Conservation (phyloP, 2,329 filamentous ascomycete genomes). For the Arthrobotrys sphaeroides region DNA sequence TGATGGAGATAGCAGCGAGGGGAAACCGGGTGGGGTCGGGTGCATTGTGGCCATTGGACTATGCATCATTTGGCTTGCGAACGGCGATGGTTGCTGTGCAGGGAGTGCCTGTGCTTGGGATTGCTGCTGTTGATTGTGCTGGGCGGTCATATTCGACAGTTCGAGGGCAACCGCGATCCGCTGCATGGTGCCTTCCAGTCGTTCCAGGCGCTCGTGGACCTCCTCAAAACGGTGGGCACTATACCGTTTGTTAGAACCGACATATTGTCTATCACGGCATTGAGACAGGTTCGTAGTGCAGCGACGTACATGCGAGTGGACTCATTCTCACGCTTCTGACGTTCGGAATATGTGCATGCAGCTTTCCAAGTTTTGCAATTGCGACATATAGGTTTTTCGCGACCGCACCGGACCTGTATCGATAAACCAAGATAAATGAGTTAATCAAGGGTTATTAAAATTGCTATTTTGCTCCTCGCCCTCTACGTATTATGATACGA, state of each 20-base stretch:
- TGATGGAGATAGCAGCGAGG: slow-evolving; percentile 48
- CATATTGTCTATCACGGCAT: not conserved
- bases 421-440: not conserved
- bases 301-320: slow-evolving; percentile 57
- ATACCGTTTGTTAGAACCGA: not conserved
- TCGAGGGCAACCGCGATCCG: slow-evolving; percentile 55
- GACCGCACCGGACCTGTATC: slow-evolving; percentile 57
- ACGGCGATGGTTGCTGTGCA: slow-evolving; percentile 21
- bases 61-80: slow-evolving; percentile 49
- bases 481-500: not conserved
- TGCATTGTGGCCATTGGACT: slow-evolving; percentile 54
- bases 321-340: slow-evolving; percentile 58
- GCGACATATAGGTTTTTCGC: slow-evolving; percentile 57
- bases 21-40: slow-evolving; percentile 50
- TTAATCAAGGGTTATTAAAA: not conserved
- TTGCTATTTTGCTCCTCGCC: not conserved
- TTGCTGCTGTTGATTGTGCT: slow-evolving; percentile 48
- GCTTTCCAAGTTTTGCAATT: slow-evolving; percentile 58
- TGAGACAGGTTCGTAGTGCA: not conserved
- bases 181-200: slow-evolving; percentile 56
- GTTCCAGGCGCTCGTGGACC: slow-evolving; percentile 58
- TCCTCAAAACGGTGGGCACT: slow-evolving; percentile 58
- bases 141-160: slow-evolving; percentile 53
- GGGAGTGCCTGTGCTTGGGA: slow-evolving; percentile 10
- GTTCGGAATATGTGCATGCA: slow-evolving; percentile 57